These are phyloP conservation scores for Apophysomyces elegans DNA, from an alignment of 371 early-diverging fungal species.

Conservation along the genomic window DNA sequence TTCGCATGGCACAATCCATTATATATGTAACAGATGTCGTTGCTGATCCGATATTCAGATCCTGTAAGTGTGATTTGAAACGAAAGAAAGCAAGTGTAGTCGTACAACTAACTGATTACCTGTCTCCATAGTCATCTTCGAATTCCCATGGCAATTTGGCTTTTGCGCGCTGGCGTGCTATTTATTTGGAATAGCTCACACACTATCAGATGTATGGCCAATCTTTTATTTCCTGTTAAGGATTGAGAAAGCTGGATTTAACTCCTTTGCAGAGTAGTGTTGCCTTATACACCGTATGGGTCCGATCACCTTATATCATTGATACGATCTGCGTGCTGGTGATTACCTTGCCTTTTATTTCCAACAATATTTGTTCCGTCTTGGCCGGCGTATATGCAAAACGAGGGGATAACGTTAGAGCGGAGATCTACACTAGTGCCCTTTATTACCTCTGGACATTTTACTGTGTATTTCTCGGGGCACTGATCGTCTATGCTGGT, in stretches of 20 bases:
- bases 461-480: constrained; percentile 16
- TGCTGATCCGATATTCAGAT: not conserved
- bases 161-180: constrained; percentile 41
- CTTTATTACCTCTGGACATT: constrained; percentile 31
- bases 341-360: constrained; percentile 31
- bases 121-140: constrained; percentile 32
- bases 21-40: constrained; percentile 15
- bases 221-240: no score
- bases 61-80: not conserved
- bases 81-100: not conserved
- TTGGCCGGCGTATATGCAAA: constrained; percentile 33
- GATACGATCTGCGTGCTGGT: constrained; percentile 27
- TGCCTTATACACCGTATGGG: constrained; percentile 24
- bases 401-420: constrained; percentile 18
- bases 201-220: constrained; percentile 37
- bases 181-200: constrained; percentile 47
- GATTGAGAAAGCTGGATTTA: not conserved
- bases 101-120: not conserved
- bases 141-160: constrained; percentile 51
- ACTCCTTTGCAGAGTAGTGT: constrained; percentile 30
- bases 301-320: constrained; percentile 22
- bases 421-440: constrained; percentile 28
- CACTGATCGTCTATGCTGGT: constrained; percentile 23
- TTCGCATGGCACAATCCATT: constrained; percentile 34
- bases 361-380: constrained; percentile 38